Conservation (phyloP, 2,329 filamentous ascomycete species). For the Aspergillus sp. region DNA sequence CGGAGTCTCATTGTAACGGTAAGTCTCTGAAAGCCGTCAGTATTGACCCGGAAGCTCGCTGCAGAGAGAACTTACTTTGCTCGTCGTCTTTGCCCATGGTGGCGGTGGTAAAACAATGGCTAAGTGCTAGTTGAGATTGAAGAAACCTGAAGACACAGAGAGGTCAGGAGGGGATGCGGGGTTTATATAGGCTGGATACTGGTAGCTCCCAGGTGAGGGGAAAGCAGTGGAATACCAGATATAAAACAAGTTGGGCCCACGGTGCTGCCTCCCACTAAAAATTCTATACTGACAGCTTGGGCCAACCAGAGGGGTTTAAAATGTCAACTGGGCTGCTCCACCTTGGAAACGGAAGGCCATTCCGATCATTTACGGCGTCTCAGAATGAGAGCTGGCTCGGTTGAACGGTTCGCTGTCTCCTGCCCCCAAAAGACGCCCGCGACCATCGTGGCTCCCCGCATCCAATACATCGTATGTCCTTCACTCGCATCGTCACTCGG, state of each 20-base stretch:
- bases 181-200: constrained; percentile 7
- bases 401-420: neutral
- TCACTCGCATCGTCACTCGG: neutral
- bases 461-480: neutral
- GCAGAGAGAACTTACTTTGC: constrained; percentile 25
- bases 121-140: neutral
- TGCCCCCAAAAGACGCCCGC: neutral
- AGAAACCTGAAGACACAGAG: neutral
- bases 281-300: constrained; percentile 1
- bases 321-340: neutral
- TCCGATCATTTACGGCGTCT: neutral
- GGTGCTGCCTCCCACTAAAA: neutral
- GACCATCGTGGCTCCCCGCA: constrained; percentile 1
- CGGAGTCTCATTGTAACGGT: constrained; percentile 58
- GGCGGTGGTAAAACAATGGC: constrained; percentile 6
- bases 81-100: constrained; percentile 41
- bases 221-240: constrained; percentile 1
- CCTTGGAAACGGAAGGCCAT: constrained; percentile 3
- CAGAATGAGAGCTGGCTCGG: neutral
- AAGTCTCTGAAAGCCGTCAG: constrained; percentile 30
- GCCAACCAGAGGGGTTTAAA: neutral
- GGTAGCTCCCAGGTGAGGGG: constrained; percentile 4
- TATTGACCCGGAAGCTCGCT: neutral
- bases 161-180: constrained; percentile 5
- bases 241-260: neutral